Conservation (phyloP, 768 basidiomycete genomes). For the Boletellus emodensis region DNA sequence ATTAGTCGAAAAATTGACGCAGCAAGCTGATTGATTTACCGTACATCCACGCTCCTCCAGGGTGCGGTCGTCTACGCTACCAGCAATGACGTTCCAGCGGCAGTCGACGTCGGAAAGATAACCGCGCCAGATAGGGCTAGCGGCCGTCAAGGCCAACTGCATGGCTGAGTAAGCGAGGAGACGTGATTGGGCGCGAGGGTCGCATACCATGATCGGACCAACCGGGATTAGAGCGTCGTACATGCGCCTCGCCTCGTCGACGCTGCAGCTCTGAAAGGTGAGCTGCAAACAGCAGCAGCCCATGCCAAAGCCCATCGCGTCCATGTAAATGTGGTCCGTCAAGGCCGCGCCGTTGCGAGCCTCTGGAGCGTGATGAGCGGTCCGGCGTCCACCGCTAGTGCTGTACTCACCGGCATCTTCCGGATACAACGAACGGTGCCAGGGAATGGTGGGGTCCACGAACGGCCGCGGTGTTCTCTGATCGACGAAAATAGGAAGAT, state of each 20-base stretch:
- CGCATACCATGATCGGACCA: slow-evolving; percentile 85
- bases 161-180: slow-evolving; percentile 2
- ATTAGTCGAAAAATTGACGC: slow-evolving; percentile 6
- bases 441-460: slow-evolving; percentile 89
- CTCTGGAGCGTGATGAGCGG: slow-evolving; percentile 42
- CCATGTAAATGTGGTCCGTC: slow-evolving; percentile 91
- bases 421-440: slow-evolving; percentile 74
- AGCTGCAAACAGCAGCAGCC: slow-evolving; percentile 97
- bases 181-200: not conserved
- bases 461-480: slow-evolving; percentile 83
- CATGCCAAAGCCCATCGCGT: slow-evolving; percentile 99
- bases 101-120: slow-evolving; percentile 96
- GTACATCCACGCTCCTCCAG: slow-evolving; percentile 83
- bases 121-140: slow-evolving; percentile 93
- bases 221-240: slow-evolving; percentile 97
- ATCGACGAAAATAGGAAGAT: slow-evolving; percentile 91
- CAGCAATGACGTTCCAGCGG: slow-evolving; percentile 98
- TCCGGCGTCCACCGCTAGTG: too few species aligned
- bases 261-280: slow-evolving; percentile 96
- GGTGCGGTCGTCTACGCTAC: slow-evolving; percentile 96
- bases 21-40: slow-evolving; percentile 45
- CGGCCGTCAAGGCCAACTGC: slow-evolving; percentile 90
- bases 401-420: slow-evolving; percentile 68
- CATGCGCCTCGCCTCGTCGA: slow-evolving; percentile 85
- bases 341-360: slow-evolving; percentile 88